Percentiles rank a stretch among this genome's conserved stretches.
Evolutionary conservation across 2,329 filamentous ascomycete genomes (phyloP).

Genomic region (Phialophora macrospora): DNA sequence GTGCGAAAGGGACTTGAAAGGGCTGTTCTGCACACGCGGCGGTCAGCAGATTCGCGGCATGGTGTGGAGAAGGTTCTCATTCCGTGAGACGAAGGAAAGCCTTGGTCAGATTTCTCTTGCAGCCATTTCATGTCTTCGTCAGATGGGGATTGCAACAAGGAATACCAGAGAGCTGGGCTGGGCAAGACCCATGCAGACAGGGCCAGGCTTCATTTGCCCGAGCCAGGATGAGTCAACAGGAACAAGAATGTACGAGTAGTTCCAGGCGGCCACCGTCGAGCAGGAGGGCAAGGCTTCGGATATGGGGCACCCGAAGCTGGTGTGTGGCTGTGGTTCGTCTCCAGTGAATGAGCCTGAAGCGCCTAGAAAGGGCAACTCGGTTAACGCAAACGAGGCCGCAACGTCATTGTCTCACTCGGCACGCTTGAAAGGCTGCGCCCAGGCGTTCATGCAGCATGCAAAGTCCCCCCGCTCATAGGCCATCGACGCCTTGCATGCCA

Average conservation of each 20-base stretch:
- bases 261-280: neutral
- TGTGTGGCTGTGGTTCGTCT: neutral
- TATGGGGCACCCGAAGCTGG: neutral
- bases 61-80: neutral
- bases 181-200: too few relatives aligned
- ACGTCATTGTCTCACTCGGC: slow-evolving; percentile 22
- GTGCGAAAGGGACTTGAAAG: neutral
- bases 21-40: neutral
- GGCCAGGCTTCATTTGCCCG: neutral
- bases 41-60: neutral
- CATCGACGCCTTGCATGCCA: slow-evolving; percentile 10
- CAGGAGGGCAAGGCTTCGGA: too few relatives aligned
- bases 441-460: slow-evolving; percentile 9
- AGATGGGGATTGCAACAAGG: neutral
- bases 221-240: neutral
- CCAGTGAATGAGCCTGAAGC: neutral
- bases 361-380: slow-evolving; percentile 15
- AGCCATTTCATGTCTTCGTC: neutral
- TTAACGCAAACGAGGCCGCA: slow-evolving; percentile 25
- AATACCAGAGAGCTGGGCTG: too few relatives aligned
- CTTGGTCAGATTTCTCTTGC: neutral
- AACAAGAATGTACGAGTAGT: neutral
- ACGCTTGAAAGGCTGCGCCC: slow-evolving; percentile 16
- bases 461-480: neutral
- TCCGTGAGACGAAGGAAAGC: neutral